Evolutionary conservation across 352 stramenopile genomes (phyloP), one percentile per base, ranked within the genome.

Genomic region (Nothophytophthora sp.): DNA sequence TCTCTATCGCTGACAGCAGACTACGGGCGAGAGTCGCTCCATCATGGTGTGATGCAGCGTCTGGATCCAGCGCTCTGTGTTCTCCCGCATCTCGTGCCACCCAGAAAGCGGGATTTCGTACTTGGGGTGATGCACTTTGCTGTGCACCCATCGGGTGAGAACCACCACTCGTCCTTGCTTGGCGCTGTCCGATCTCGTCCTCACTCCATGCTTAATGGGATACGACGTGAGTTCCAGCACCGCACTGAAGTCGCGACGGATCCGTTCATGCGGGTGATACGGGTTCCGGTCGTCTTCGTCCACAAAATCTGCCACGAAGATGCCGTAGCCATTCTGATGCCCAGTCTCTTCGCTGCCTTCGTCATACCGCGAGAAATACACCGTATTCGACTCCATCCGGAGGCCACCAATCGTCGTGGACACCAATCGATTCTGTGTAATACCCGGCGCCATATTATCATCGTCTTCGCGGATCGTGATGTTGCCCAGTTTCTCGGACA

Each of bases 381-480:
- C 34, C 5, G 36, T 60, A 33, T 76, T 76, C n/a, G 60, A 60
- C 43, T 81, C 71, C 20, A 74, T 55, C 11, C 36, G 13, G 1
- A 59, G 25, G 5, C 53, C 52, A 16, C 52, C 45, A 0, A 33
- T 27, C 1, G 57, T 57, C 0, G 55, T 62, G 13, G 56, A 42
- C 23, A 81, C 54, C n/a, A 76, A 35, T 0, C 70, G 70, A 34
- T 70, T 56, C 43, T 77, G 66, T 10, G 64, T 53, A 24, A 72
- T 37, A n/a, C 65, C 53, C 12, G 38, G 32, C 16, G 62, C 39
- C 12, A 60, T 44, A 12, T 19, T 55, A 47, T 71, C 63, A 15
- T 66, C 60, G 50, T 71, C 53, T 25, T 81, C 63, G 29, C 66
- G 67, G 20, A 76, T 63, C 41, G 54, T 67, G 5, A 76, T 60